A percentile compares a stretch with the other conserved stretches of the same genome.
These are phyloP conservation scores for Metschnikowia arizonensis DNA, from an alignment of 805 yeast species.

Conservation along the genomic window DNA sequence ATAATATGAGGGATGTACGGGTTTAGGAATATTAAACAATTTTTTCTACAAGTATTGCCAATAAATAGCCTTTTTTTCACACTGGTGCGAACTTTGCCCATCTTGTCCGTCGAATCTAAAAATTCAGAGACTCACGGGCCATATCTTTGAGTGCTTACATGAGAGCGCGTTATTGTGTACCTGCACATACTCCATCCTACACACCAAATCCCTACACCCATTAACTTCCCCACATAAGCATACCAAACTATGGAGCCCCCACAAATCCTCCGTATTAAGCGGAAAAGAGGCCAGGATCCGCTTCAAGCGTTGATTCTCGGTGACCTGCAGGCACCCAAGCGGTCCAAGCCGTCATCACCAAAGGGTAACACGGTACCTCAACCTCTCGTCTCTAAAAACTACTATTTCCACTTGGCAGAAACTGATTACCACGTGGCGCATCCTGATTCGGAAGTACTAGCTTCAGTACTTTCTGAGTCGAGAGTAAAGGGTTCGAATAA, in stretches of 20 bases:
- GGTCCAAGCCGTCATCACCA: slow-evolving; percentile 40
- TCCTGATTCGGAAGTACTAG: slow-evolving; percentile 20
- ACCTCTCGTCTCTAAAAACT: slow-evolving; percentile 13
- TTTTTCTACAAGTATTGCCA: too few relatives aligned
- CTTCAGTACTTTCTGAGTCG: slow-evolving; percentile 27
- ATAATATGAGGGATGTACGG: too few relatives aligned
- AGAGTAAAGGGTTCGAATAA: background rate
- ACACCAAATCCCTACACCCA: background rate
- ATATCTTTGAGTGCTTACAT: too few relatives aligned
- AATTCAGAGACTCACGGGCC: too few relatives aligned
- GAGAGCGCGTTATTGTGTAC: too few relatives aligned
- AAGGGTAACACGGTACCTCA: slow-evolving; percentile 20
- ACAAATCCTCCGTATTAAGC: slow-evolving; percentile 72
- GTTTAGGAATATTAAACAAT: too few relatives aligned
- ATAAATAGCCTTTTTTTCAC: too few relatives aligned
- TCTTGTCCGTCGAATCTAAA: too few relatives aligned
- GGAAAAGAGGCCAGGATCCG: slow-evolving; percentile 85
- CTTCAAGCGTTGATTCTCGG: slow-evolving; percentile 68
- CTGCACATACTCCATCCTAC: too few relatives aligned
- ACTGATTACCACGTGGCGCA: slow-evolving; percentile 27
- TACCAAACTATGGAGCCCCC: slow-evolving; percentile 39
- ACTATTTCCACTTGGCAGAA: slow-evolving; percentile 33
- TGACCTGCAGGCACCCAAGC: slow-evolving; percentile 33
- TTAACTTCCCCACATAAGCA: background rate
- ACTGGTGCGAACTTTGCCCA: too few relatives aligned